Base-by-base conservation (phyloP, 163 green algal genomes). In the Chloromonas sp. region DNA sequence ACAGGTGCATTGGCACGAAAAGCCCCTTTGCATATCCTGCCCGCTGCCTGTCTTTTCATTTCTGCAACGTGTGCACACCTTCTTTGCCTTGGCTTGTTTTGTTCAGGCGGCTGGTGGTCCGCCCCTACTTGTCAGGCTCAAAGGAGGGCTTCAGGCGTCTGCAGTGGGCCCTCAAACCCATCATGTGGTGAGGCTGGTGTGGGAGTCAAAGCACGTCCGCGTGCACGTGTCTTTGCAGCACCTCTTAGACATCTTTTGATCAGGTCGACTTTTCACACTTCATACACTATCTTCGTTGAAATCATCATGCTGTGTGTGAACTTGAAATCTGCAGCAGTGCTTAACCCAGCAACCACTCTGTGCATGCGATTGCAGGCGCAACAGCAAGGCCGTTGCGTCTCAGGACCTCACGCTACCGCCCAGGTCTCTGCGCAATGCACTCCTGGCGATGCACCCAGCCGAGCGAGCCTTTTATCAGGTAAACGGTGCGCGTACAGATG, bases 401-500 rank as follows among this genome's bases (percentile, higher is more conserved):
- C 66, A 61, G 60, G 94, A 96, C 82, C 86, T 93, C 82, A 79
- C 84, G n/a, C 91, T 96, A 81, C 94, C 94, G 0, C 87, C 84
- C 1, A 87, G 93, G 80, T 78, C 81, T 15, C 89, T 95, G 70
- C 78, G 2, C 0, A 3, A 77, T 3, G 80, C 80, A 0, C 80
- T 57, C 61, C 61, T 83, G 61, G 80, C 80, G 13, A 77, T 83
- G 80, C 13, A 3, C 0, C 14, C 80, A 1, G 1, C 11, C 14
- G 80, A 83, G 62, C 15, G 14, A 2, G 14, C 60, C 13, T 83
- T 83, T 61, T 83, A 83, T 77, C 61, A 82, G 58, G 71, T 79
- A n/a, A 36, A 36, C 36, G 36, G 36, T 36, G 36, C 36, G 36
- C 36, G 36, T 36, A 36, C 36, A 36, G 36, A 36, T 36, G 36